A percentile compares a stretch with the other conserved stretches of the same genome.
Conservation (phyloP, 2,329 filamentous ascomycete species). For the Byssothecium circinans region DNA sequence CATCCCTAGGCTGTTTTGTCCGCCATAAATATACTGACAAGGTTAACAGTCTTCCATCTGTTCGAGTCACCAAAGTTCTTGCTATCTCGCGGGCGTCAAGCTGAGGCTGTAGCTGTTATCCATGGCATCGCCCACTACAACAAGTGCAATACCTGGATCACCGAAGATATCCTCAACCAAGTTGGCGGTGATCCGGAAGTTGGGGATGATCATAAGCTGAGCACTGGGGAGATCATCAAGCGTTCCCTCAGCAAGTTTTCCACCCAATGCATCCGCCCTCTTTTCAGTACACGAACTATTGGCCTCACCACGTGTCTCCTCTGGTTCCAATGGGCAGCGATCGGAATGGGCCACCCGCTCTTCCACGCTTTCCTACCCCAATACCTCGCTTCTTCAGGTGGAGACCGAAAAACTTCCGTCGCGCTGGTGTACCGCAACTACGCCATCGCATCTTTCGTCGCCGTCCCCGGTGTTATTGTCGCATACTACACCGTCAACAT, state of each 20-base stretch:
- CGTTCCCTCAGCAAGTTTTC: conserved; percentile 69
- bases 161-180: conserved; percentile 64
- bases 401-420: conserved; percentile 24
- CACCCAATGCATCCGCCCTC: conserved; percentile 64
- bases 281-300: conserved; percentile 57
- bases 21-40: neutral
- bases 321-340: conserved; percentile 80
- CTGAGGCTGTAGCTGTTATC: conserved; percentile 77
- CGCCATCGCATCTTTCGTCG: conserved; percentile 74
- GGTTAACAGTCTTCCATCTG: conserved; percentile 64
- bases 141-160: conserved; percentile 56
- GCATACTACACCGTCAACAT: conserved; percentile 73
- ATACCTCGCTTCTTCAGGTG: conserved; percentile 67
- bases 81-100: conserved; percentile 72
- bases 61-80: conserved; percentile 87
- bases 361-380: conserved; percentile 92
- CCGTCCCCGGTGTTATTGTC: conserved; percentile 75
- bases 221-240: conserved; percentile 54
- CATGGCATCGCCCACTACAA: conserved; percentile 78
- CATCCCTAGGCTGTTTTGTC: too few species aligned
- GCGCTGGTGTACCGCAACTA: conserved; percentile 72
- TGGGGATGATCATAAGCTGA: conserved; percentile 43
- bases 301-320: conserved; percentile 56
- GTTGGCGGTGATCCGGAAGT: conserved; percentile 55
- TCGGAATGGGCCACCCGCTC: conserved; percentile 83